Evolutionary conservation across 306 rosid species (phyloP).

Genomic region (Sicyos baderoa): DNA sequence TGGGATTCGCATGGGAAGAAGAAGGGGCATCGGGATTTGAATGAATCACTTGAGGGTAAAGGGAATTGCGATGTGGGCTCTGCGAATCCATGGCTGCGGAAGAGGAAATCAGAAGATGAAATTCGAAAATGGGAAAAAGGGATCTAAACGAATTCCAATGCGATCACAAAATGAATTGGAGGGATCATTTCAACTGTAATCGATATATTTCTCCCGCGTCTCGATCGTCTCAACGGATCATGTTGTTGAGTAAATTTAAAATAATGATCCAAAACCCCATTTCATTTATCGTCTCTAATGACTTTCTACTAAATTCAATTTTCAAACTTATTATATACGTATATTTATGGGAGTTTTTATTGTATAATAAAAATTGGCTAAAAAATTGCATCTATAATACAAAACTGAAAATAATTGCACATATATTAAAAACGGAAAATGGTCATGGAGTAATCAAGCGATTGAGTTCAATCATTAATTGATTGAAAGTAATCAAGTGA

Average conservation of each 20-base stretch:
- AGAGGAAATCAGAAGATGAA: neutral
- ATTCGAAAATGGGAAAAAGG: neutral
- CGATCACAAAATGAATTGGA: neutral
- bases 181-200: neutral
- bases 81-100: constrained; percentile 34
- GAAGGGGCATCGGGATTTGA: constrained; percentile 32
- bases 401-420: too few relatives aligned
- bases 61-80: constrained; percentile 25
- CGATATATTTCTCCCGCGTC: neutral
- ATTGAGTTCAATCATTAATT: too few relatives aligned
- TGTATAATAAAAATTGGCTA: too few relatives aligned
- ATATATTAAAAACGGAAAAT: too few relatives aligned
- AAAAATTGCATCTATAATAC: too few relatives aligned
- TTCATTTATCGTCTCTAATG: neutral
- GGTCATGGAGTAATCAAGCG: too few relatives aligned
- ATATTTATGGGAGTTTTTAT: too few relatives aligned
- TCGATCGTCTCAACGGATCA: neutral
- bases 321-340: too few relatives aligned
- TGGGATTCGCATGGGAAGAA: constrained; percentile 8
- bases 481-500: too few relatives aligned
- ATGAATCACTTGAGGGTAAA: constrained; percentile 36
- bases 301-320: too few relatives aligned
- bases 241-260: neutral
- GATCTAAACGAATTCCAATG: constrained; percentile 4
- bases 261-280: neutral